These are phyloP conservation scores for Agaricus sinodeliciosus DNA, from an alignment of 768 basidiomycete genomes.

Conservation along the genomic window DNA sequence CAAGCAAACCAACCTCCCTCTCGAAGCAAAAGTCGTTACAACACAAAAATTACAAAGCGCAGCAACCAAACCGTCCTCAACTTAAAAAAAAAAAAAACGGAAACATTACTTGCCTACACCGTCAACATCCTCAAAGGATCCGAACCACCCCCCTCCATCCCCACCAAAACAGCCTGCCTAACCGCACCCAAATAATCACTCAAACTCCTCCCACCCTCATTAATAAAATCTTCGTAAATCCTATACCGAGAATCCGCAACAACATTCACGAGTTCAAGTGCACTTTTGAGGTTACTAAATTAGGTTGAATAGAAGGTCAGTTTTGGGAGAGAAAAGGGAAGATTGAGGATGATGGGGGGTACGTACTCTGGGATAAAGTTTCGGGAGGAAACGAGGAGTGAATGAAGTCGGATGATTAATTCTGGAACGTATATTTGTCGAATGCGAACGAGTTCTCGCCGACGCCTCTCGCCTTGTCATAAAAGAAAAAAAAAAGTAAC, in stretches of 20 bases:
- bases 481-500: not conserved
- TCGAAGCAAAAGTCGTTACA: too few species aligned
- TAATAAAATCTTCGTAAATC: conserved; percentile 80
- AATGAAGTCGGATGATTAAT: conserved; percentile 80
- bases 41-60: too few species aligned
- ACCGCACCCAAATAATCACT: conserved; percentile 73
- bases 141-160: conserved; percentile 68
- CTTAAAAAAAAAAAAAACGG: too few species aligned
- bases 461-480: conserved; percentile 42
- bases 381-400: conserved; percentile 59
- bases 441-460: conserved; percentile 68
- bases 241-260: conserved; percentile 85
- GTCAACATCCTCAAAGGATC: conserved; percentile 55
- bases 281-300: conserved; percentile 66
- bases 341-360: not conserved
- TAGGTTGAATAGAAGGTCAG: too few species aligned
- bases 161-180: conserved; percentile 61
- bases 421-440: conserved; percentile 88
- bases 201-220: conserved; percentile 51
- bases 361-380: conserved; percentile 60
- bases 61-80: too few species aligned
- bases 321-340: not conserved
- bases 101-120: not conserved
- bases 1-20: too few species aligned
- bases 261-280: conserved; percentile 72